Evolutionary conservation across 1,139 yeast species (phyloP).

Genomic region (Yamadazyma triangularis): DNA sequence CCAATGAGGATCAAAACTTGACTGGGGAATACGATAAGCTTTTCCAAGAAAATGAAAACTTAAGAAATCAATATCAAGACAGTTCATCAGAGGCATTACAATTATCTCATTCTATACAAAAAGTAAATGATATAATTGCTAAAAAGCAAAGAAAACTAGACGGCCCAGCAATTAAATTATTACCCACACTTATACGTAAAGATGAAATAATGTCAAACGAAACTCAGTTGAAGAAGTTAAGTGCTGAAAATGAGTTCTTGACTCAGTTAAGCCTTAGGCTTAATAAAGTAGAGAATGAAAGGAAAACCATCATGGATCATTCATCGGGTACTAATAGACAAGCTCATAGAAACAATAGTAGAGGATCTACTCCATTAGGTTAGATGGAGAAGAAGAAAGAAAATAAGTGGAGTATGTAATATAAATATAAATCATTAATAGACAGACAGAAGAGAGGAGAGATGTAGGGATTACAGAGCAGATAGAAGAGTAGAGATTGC

Average conservation of each 20-base stretch:
- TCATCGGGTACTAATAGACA: constrained; percentile 29
- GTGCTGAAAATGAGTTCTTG: constrained; percentile 33
- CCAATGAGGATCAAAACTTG: constrained; percentile 3
- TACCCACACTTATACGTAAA: constrained; percentile 35
- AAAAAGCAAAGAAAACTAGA: constrained; percentile 30
- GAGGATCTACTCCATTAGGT: constrained; percentile 41
- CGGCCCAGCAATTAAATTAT: constrained; percentile 40
- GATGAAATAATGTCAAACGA: constrained; percentile 32
- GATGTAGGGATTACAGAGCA: no score
- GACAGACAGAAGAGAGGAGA: no score
- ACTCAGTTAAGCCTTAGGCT: constrained; percentile 29
- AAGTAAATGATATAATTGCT: constrained; percentile 22
- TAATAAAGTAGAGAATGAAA: constrained; percentile 37
- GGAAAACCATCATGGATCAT: constrained; percentile 29
- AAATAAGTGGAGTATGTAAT: no score
- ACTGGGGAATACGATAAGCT: constrained; percentile 22
- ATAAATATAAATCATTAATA: no score
- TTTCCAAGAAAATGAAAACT: constrained; percentile 31
- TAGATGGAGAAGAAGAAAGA: no score
- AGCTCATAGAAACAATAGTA: constrained; percentile 27
- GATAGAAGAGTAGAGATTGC: no score
- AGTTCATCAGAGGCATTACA: constrained; percentile 56
- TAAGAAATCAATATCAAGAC: constrained; percentile 48
- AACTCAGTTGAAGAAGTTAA: constrained; percentile 20
- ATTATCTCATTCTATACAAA: constrained; percentile 29